phyloP scores from a whole-genome alignment of 805 yeast species.

The Wickerhamiella lipophila region DNA sequence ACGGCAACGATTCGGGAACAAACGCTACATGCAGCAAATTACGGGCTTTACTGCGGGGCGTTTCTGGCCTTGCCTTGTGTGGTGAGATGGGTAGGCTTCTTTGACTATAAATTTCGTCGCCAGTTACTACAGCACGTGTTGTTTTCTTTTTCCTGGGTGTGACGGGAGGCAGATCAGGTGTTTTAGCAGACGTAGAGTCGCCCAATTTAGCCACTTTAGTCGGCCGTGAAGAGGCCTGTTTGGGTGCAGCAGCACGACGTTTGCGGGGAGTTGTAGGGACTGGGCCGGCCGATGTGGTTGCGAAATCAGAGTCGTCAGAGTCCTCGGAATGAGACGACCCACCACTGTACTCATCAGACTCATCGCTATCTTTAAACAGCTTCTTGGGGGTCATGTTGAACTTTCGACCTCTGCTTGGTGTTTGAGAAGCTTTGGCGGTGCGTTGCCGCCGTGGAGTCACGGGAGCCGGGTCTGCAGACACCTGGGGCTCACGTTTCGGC shows the following conservation, averaged over 20 bases:
- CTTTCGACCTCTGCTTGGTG: neutral
- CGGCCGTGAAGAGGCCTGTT: neutral
- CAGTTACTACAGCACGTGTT: neutral
- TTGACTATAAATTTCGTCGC: neutral
- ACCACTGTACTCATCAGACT: neutral
- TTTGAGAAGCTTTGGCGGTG: neutral
- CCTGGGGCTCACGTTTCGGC: neutral
- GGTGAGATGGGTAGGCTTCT: slow-evolving; percentile 13
- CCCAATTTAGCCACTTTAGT: neutral
- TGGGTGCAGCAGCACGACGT: neutral
- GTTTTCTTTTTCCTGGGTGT: neutral
- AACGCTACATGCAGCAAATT: slow-evolving; percentile 28
- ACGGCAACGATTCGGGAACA: slow-evolving; percentile 49
- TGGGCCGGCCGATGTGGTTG: no score
- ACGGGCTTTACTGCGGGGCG: slow-evolving; percentile 25
- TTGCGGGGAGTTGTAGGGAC: neutral
- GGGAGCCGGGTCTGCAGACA: neutral
- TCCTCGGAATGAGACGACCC: neutral
- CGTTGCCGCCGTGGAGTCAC: neutral
- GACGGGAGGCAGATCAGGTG: neutral
- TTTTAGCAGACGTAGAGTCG: neutral
- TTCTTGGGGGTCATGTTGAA: neutral
- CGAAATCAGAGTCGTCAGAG: neutral
- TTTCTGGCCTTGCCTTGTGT: slow-evolving; percentile 5
- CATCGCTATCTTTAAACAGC: neutral